These are phyloP conservation scores for Colletotrichum salicis DNA, from an alignment of 2,329 filamentous ascomycete genomes.

Conservation along the genomic window DNA sequence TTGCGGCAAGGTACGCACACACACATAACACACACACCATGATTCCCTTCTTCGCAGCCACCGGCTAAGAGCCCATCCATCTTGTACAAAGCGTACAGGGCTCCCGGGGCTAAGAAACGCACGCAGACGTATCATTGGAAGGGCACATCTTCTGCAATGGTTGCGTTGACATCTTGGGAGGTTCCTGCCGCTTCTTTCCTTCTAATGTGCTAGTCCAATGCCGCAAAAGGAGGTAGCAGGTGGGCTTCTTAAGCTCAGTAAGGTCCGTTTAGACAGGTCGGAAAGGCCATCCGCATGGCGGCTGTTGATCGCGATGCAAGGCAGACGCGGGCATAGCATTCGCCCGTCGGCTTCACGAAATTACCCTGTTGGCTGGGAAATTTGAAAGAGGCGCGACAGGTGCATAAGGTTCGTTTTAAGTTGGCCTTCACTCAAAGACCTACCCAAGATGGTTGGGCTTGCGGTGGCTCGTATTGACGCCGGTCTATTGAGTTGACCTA, in stretches of 20 bases:
- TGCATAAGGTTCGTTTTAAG: constrained; percentile 2
- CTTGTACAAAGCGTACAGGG: not conserved
- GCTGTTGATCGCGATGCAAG: constrained; percentile 31
- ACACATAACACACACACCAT: too few relatives aligned
- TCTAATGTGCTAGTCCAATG: not conserved
- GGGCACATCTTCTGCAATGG: not conserved
- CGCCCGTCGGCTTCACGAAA: constrained; percentile 12
- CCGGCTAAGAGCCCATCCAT: not conserved
- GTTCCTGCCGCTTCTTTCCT: not conserved
- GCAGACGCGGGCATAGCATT: constrained; percentile 14
- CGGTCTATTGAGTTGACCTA: not conserved
- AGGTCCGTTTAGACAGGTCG: constrained; percentile 22
- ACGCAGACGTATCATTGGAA: not conserved
- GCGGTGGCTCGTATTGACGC: not conserved
- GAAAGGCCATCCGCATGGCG: constrained; percentile 19
- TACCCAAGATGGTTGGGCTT: not conserved
- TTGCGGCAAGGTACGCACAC: not conserved
- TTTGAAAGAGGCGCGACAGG: constrained; percentile 6
- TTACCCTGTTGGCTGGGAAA: constrained; percentile 32
- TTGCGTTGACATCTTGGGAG: constrained; percentile 8
- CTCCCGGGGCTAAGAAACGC: not conserved
- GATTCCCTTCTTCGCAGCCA: not conserved
- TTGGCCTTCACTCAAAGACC: not conserved
- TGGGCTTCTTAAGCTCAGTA: not conserved
- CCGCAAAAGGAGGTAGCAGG: not conserved